Evolutionary conservation across 495 filamentous ascomycete genomes (phyloP), one percentile per base, ranked within the genome.

Genomic region (Barbatosphaeria neglecta): DNA sequence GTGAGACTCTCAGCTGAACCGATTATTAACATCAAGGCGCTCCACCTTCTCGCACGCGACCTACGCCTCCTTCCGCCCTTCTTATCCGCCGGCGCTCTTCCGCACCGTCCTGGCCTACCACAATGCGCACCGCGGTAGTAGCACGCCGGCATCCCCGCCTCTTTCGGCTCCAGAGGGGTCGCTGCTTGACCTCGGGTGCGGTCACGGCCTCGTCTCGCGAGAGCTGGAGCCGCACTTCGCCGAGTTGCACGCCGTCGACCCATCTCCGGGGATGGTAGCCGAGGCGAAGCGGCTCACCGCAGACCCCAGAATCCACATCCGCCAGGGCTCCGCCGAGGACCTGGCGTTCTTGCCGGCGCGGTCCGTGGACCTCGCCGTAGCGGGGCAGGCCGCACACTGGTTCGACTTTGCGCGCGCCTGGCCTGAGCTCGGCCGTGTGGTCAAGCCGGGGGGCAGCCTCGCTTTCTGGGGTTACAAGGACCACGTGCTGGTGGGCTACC

Each of bases 381-480:
- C 79, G 5, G 80, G 70, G 4, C 76, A 84, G 50, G 76, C 78
- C 15, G 80, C 76, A 51, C 80, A 83, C 54, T 84, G 78, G 80
- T 82, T 84, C 55, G 66, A 80, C 48, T 73, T 73, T 50, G 28
- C 43, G 9, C 59, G 59, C 18, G 64, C 72, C 8, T 83, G 76
- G 70, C 65, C 66, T 5, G 77, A 78, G 45, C 62, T 84, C 44
- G 60, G 61, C 10, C 62, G 74, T 7, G 65, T 79, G 1, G 50
- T 83, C 5, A 65, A 73, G 37, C 58, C 52, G 2, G 73, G 72
- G 18, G 80, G 78, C 17, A 77, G 76, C 5, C 41, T 83, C 13
- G 76, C 77, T 1, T 75, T 75, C 47, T 81, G 77, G 77, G 77
- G 78, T 4, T 83, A 83, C 48, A 77, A 73, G 47, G 81, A 83